phyloP scores from a whole-genome alignment of 352 stramenopile genomes.

The Pythium oligandrum region DNA sequence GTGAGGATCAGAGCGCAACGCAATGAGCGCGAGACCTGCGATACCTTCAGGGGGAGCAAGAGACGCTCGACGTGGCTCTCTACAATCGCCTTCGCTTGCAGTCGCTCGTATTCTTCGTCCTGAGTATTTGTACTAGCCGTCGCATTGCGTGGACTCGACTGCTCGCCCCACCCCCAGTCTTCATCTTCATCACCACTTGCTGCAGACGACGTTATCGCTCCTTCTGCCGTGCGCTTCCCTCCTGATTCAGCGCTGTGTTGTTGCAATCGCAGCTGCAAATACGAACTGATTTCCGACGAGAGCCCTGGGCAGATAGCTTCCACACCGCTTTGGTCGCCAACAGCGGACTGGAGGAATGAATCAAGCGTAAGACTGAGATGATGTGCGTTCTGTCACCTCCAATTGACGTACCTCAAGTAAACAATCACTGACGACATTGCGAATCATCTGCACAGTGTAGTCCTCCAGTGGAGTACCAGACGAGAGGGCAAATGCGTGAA shows the following conservation, averaged over 20 bases:
- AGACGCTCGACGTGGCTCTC: slow-evolving; percentile 41
- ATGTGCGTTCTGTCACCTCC: too few relatives aligned
- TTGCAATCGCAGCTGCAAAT: too few relatives aligned
- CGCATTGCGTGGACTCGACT: not conserved
- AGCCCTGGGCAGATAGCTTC: too few relatives aligned
- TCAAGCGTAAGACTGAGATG: too few relatives aligned
- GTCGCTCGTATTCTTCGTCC: slow-evolving; percentile 20
- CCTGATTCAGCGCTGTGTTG: too few relatives aligned
- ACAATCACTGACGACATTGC: slow-evolving; percentile 40
- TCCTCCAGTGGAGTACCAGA: slow-evolving; percentile 41
- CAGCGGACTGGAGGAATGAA: too few relatives aligned
- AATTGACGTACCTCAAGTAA: slow-evolving; percentile 35
- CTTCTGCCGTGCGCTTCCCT: too few relatives aligned
- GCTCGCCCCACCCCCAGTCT: slow-evolving; percentile 68
- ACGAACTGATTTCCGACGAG: too few relatives aligned
- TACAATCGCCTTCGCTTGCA: slow-evolving; percentile 29
- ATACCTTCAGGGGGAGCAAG: slow-evolving; percentile 45
- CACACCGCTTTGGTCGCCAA: too few relatives aligned
- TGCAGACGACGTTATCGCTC: too few relatives aligned
- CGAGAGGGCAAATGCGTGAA: slow-evolving; percentile 62
- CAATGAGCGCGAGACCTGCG: not conserved
- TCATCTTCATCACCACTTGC: slow-evolving; percentile 24
- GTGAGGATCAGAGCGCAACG: not conserved
- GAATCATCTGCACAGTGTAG: slow-evolving; percentile 66
- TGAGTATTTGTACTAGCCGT: not conserved